These are phyloP conservation scores for Rhodotorula sp. DNA, from an alignment of 1,284 basidiomycete species.

Conservation along the genomic window DNA sequence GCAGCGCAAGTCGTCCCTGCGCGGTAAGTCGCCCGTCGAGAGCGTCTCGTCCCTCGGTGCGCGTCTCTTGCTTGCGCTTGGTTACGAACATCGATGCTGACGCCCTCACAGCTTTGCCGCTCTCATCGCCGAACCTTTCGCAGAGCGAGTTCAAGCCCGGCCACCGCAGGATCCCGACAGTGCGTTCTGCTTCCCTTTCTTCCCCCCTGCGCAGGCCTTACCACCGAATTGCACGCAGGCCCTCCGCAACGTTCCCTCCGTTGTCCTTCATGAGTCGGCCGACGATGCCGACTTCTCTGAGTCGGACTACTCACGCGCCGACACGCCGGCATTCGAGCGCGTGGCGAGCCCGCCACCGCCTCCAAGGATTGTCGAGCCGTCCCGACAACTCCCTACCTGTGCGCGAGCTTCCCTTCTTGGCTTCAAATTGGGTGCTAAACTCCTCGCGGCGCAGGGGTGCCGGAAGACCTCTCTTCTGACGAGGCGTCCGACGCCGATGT, in stretches of 20 bases:
- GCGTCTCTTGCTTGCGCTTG: too few relatives aligned
- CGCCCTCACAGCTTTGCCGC: neutral
- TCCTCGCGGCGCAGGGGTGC: constrained; percentile 12
- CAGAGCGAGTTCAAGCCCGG: constrained; percentile 19
- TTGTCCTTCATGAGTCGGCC: constrained; percentile 29
- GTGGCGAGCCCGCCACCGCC: constrained; percentile 28
- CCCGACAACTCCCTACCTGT: constrained; percentile 34
- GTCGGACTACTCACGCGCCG: constrained; percentile 11
- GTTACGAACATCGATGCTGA: too few relatives aligned
- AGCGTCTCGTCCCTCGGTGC: neutral
- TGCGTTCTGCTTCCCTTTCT: too few relatives aligned
- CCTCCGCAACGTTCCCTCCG: constrained; percentile 33
- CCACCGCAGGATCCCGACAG: constrained; percentile 38
- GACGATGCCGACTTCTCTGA: constrained; percentile 25
- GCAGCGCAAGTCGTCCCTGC: neutral
- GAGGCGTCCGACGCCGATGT: constrained; percentile 19
- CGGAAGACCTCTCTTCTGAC: constrained; percentile 5
- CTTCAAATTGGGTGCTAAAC: rapidly evolving
- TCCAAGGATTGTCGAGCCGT: constrained; percentile 23
- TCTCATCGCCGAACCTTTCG: neutral
- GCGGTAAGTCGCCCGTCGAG: neutral
- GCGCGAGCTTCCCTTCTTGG: neutral
- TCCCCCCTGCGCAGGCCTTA: too few relatives aligned
- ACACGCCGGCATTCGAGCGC: constrained; percentile 9
- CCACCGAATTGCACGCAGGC: too few relatives aligned